These are phyloP conservation scores for Phycomyces nitens DNA, from an alignment of 192 early-diverging fungal species.

Conservation along the genomic window DNA sequence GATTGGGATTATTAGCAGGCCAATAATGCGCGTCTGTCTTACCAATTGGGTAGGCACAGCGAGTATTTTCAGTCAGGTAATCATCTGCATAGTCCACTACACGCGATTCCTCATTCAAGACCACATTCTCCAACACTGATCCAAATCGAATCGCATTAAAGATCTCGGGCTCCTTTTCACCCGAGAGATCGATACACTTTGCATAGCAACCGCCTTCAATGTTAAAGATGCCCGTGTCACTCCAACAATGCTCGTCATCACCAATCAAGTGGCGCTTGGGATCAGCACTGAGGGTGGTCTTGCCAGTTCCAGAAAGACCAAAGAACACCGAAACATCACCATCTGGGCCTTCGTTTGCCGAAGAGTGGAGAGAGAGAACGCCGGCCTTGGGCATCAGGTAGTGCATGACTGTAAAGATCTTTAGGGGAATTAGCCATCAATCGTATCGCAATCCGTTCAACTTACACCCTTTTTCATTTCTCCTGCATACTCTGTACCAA, in stretches of 20 bases:
- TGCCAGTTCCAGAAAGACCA: conserved; percentile 95
- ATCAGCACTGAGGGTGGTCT: conserved; percentile 97
- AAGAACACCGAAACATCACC: conserved; percentile 96
- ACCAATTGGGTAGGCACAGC: conserved; percentile 90
- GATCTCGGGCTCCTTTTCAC: conserved; percentile 97
- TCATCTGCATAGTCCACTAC: conserved; percentile 77
- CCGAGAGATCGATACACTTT: conserved; percentile 90
- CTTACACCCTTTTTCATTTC: conserved; percentile 25
- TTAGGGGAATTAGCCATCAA: no score
- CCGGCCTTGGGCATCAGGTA: conserved; percentile 94
- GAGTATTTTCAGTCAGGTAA: conserved; percentile 91
- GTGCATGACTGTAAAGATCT: conserved; percentile 93
- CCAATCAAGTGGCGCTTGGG: conserved; percentile 89
- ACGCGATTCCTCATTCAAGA: conserved; percentile 69
- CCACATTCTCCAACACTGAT: conserved; percentile 89
- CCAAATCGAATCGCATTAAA: conserved; percentile 92
- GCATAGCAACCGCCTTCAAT: conserved; percentile 99
- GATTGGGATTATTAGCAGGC: background rate
- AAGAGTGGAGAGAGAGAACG: conserved; percentile 85
- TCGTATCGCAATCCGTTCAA: no score
- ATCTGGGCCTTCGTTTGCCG: conserved; percentile 81
- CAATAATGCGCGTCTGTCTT: no score
- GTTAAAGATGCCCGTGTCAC: conserved; percentile 92
- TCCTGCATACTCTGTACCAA: conserved; percentile 89
- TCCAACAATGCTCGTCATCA: conserved; percentile 99